phyloP scores from a whole-genome alignment of 1,284 basidiomycete species.

The Sporisorium graminicola region DNA sequence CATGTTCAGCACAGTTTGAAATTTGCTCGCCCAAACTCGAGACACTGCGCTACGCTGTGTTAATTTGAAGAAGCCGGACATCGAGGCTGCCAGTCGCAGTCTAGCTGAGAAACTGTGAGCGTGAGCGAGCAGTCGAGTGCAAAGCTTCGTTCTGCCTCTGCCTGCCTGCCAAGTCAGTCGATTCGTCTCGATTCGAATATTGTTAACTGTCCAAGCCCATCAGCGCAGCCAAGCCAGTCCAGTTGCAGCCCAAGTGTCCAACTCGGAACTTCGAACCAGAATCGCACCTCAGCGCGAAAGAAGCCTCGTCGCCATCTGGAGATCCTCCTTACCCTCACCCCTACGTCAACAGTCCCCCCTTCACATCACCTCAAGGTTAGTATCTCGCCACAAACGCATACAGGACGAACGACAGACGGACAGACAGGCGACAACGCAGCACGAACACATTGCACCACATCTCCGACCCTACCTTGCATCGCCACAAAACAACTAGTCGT shows the following conservation, averaged over 20 bases:
- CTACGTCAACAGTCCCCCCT: slow-evolving; percentile 39
- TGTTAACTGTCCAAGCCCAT: too few species aligned
- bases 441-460: slow-evolving; percentile 14
- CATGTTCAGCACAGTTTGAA: background rate
- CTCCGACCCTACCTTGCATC: background rate
- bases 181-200: background rate
- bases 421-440: slow-evolving; percentile 29
- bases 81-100: background rate
- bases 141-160: too few species aligned
- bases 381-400: slow-evolving; percentile 20
- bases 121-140: too few species aligned
- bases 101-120: background rate
- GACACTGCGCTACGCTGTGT: slow-evolving; percentile 7
- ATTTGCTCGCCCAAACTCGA: background rate
- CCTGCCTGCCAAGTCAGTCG: background rate
- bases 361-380: slow-evolving; percentile 56
- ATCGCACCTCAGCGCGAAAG: slow-evolving; percentile 23
- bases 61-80: background rate
- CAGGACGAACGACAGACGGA: slow-evolving; percentile 8
- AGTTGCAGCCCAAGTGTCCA: too few species aligned
- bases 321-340: slow-evolving; percentile 45
- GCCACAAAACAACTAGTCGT: background rate
- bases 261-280: too few species aligned
- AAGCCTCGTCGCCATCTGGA: slow-evolving; percentile 50
- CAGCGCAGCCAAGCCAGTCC: too few species aligned